Percentiles rank a stretch among this genome's conserved stretches.
Evolutionary conservation across 495 filamentous ascomycete species (phyloP).

Genomic region (Tuber indicum): DNA sequence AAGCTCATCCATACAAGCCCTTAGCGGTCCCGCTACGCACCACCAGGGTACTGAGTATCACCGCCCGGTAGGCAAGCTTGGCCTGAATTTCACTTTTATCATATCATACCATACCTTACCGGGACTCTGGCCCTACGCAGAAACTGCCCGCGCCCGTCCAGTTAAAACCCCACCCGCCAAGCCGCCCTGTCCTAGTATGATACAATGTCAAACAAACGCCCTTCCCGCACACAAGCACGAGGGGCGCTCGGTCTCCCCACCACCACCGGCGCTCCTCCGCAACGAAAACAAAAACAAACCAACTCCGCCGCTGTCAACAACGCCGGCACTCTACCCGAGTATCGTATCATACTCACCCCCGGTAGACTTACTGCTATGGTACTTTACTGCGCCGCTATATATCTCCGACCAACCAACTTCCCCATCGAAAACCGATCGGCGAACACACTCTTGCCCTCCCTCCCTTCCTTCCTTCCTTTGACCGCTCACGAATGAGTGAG

Average conservation of each 20-base stretch:
- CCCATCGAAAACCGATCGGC: neutral
- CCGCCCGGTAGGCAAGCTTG: neutral
- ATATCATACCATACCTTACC: no score
- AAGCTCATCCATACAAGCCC: neutral
- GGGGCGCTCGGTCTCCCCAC: neutral
- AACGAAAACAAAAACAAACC: neutral
- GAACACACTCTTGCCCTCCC: neutral
- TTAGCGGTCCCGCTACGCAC: neutral
- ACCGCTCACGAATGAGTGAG: no score
- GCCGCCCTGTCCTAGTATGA: no score
- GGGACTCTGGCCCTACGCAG: constrained; percentile 23
- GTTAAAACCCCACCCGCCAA: neutral
- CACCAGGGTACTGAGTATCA: neutral
- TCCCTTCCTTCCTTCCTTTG: no score
- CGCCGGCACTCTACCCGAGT: neutral
- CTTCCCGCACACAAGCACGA: no score
- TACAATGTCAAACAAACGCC: no score
- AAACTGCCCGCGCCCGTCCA: neutral
- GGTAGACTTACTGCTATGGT: no score
- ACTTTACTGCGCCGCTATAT: neutral
- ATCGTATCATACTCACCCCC: neutral
- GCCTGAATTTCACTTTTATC: neutral
- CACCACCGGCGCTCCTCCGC: neutral
- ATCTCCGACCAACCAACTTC: neutral
- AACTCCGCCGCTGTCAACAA: neutral